A percentile compares a stretch with the other conserved stretches of the same genome.
These are phyloP conservation scores for Xylariaceae sp. DNA, from an alignment of 2,329 filamentous ascomycete genomes.

Conservation along the genomic window DNA sequence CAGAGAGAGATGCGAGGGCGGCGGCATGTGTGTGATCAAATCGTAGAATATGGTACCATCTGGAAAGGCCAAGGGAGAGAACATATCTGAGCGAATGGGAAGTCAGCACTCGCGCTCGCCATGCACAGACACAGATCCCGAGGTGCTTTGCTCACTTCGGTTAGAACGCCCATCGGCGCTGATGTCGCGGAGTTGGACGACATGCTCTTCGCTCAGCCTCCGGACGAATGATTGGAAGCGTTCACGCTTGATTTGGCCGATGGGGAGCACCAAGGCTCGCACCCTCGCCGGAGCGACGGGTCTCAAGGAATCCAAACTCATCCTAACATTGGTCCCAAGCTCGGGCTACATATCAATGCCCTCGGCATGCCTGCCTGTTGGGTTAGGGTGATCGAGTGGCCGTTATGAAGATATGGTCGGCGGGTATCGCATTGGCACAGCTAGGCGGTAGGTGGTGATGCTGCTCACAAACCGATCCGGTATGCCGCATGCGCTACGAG, in stretches of 20 bases:
- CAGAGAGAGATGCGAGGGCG: conserved; percentile 71
- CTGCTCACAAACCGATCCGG: too few relatives aligned
- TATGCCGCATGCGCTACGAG: too few relatives aligned
- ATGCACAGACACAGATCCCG: not conserved
- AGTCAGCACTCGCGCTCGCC: conserved; percentile 14
- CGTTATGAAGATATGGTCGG: not conserved
- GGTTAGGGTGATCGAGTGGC: conserved; percentile 1
- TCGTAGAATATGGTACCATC: conserved; percentile 84
- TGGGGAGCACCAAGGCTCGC: conserved; percentile 77
- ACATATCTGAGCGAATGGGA: conserved; percentile 65
- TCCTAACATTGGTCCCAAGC: conserved; percentile 48
- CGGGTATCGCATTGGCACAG: conserved; percentile 3
- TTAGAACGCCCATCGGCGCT: conserved; percentile 79
- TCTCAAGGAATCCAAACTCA: conserved; percentile 84
- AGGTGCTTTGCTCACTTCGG: conserved; percentile 56
- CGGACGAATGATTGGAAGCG: conserved; percentile 75
- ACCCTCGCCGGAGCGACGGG: conserved; percentile 89
- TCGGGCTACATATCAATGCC: conserved; percentile 24
- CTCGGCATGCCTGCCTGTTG: conserved; percentile 24
- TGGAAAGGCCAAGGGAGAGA: conserved; percentile 84
- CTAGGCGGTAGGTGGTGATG: not conserved
- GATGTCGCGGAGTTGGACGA: conserved; percentile 80
- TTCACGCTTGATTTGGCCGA: conserved; percentile 77
- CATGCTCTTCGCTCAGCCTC: conserved; percentile 71
- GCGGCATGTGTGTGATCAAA: conserved; percentile 71